A percentile compares a stretch with the other conserved stretches of the same genome.
Conservation (phyloP, 768 basidiomycete genomes). For the Auriscalpium orientale region DNA sequence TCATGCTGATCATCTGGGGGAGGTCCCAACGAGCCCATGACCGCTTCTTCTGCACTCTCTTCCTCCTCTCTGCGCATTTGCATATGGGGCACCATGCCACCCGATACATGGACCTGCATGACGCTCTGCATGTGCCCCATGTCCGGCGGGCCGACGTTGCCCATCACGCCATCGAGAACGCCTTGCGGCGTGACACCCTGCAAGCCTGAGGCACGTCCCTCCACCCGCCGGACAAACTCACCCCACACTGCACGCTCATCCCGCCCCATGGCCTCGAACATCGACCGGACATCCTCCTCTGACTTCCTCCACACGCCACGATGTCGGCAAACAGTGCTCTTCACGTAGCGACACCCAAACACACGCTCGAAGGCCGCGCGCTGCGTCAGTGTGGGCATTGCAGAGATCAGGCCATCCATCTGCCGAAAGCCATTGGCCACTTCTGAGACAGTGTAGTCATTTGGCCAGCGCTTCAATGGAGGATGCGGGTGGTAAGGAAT, state of each 20-base stretch:
- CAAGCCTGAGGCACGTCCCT: constrained; percentile 32
- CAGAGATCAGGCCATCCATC: constrained; percentile 32
- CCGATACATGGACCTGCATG: constrained; percentile 5
- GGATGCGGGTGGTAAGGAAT: constrained; percentile 48
- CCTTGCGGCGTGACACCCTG: neutral
- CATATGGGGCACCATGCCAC: neutral
- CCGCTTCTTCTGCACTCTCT: constrained; percentile 15
- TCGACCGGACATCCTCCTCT: constrained; percentile 33
- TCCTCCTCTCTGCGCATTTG: constrained; percentile 13
- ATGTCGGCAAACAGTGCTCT: constrained; percentile 67
- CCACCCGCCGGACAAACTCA: constrained; percentile 57
- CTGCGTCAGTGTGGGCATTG: constrained; percentile 44
- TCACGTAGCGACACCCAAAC: constrained; percentile 65
- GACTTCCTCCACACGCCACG: constrained; percentile 63
- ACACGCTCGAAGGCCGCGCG: constrained; percentile 62
- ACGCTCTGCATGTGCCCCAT: constrained; percentile 4
- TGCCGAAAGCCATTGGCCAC: constrained; percentile 52
- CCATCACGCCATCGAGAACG: neutral
- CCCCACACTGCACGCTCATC: constrained; percentile 60
- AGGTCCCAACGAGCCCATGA: constrained; percentile 23
- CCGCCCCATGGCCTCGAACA: constrained; percentile 48
- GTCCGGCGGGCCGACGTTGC: neutral
- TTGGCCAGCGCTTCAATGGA: constrained; percentile 68
- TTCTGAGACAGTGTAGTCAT: constrained; percentile 66
- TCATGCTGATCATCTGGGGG: constrained; percentile 16